Base-by-base conservation (phyloP, 805 yeast species). In the Saturnispora serradocipensis region DNA sequence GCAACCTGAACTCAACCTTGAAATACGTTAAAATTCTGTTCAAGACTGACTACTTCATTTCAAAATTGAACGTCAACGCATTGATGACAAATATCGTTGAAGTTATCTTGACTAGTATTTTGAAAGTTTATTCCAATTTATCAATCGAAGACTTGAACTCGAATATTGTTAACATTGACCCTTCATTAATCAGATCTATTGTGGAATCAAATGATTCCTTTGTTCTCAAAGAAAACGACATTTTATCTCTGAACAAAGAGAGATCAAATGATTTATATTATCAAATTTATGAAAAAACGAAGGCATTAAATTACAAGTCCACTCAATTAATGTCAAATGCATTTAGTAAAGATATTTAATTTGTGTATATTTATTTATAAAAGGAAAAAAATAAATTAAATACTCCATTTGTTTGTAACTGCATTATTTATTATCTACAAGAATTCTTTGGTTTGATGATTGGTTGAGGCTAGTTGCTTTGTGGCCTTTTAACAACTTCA, bases 271-370 rank as follows among this genome's bases (percentile, higher is more conserved):
- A 80, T 59, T 78, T 80, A 40, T 75, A 84, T 68, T 88, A 86
- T 58, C 84, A 82, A 57, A 77, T 86, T 39, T 76, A 78, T 56
- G 86, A 82, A 59, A 79, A 76, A 65, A 80, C 86, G n/a, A 82
- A 81, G 71, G 81, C 81, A 4, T 68, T 81, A 59, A 74, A 79
- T 35, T 80, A 76, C 69, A 75, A 79, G 60, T 76, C 84, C 18
- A 75, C 73, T 62, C 84, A 81, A 65, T 70, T 79, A 44, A 71
- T 80, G 56, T 72, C 74, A 51, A 72, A 73, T 52, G 73, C 77
- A 48, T 64, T 64, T 53, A 56, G 56, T 24, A 45, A 45, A 40
- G n/a, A 24, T 28, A 39, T 25, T 39, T 39, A 42, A 32, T 18
- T 25, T 9, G 18, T 22, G 20, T 24, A 25, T 10, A 30, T 30